phyloP scores from a whole-genome alignment of 108 stramenopile species.

The Skeletonema tropicum region DNA sequence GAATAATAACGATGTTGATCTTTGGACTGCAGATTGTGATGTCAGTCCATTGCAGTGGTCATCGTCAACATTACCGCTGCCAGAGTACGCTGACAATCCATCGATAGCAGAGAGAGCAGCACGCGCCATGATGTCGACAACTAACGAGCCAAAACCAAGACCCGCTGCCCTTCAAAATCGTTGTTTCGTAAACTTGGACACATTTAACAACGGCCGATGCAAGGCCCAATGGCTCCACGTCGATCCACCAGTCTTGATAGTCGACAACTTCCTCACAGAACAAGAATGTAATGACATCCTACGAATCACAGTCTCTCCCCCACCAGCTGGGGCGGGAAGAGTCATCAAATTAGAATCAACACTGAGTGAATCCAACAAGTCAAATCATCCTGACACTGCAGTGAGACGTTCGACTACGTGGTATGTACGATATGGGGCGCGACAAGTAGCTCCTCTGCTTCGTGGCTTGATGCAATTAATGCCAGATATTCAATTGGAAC shows the following conservation, averaged over 20 bases:
- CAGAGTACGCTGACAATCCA: constrained; percentile 20
- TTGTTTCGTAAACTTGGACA: constrained; percentile 16
- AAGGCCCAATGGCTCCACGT: constrained; percentile 24
- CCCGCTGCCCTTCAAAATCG: constrained; percentile 32
- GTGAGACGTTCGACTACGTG: constrained; percentile 30
- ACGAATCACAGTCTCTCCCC: background rate
- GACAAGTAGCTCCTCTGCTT: constrained; percentile 13
- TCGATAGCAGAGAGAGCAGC: constrained; percentile 13
- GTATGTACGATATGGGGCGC: constrained; percentile 25
- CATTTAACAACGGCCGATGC: background rate
- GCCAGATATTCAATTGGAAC: constrained; percentile 15
- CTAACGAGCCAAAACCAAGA: background rate
- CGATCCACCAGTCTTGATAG: constrained; percentile 34
- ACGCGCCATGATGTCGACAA: constrained; percentile 12
- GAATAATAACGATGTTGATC: background rate
- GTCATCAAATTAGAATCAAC: constrained; percentile 28
- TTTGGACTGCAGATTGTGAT: constrained; percentile 12
- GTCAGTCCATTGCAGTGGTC: background rate
- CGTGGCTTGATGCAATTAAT: constrained; percentile 11
- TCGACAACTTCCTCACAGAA: constrained; percentile 25
- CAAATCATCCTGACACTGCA: background rate
- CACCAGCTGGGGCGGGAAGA: constrained; percentile 17
- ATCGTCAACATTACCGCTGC: constrained; percentile 29
- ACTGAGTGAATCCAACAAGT: constrained; percentile 14
- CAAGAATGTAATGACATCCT: constrained; percentile 27